Base-by-base conservation (phyloP, 129 eudicot species). In the Pulicaria dysenterica region DNA sequence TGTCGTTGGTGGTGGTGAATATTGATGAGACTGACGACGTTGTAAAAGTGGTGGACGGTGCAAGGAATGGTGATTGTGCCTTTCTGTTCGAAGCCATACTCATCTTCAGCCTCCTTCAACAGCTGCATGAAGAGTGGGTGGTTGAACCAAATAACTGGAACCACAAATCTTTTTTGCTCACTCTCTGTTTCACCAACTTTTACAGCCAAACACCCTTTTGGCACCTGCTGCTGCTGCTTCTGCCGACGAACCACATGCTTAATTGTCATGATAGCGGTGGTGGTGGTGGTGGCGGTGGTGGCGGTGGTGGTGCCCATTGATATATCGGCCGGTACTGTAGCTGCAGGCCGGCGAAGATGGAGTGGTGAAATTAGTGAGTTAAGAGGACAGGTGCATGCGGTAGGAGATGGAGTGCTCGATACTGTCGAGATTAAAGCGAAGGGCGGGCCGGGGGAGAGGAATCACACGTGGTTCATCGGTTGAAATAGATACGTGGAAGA, bases 11-110 rank as follows among this genome's bases (percentile, higher is more conserved):
- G 54, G 38, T 65, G 65, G 10, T 68, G 71, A 41, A 81, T 79
- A n/a, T n/a, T n/a, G 40, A 87, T 84, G 60, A 74, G 57, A 13
- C 73, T 67, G 31, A 73, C 58, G 37, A 87, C 64, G 15, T 61
- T 61, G 15, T 71, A 75, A 73, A 87, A 87, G 47, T 82, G 77
- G 43, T 82, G 83, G 3, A 87, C 83, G 57, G 77, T 79, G 19
- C 93, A 87, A 47, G 93, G 93, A 5, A 87, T 84, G 1, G 85
- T 82, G 50, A 87, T 87, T 2, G 89, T 65, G 40, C 89, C 93
- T 2, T 82, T 87, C 2, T 87, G 93, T 48, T 87, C 78, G 61
- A 87, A 87, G 11, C 93, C 93, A 45, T 82, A 87, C 43, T 87
- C 91, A 9, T 86, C 88, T 51, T 86, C 91, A 2, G 88, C 88